These are phyloP conservation scores for Rhodosporidiobolus sp. DNA, from an alignment of 768 basidiomycete genomes.

Conservation along the genomic window DNA sequence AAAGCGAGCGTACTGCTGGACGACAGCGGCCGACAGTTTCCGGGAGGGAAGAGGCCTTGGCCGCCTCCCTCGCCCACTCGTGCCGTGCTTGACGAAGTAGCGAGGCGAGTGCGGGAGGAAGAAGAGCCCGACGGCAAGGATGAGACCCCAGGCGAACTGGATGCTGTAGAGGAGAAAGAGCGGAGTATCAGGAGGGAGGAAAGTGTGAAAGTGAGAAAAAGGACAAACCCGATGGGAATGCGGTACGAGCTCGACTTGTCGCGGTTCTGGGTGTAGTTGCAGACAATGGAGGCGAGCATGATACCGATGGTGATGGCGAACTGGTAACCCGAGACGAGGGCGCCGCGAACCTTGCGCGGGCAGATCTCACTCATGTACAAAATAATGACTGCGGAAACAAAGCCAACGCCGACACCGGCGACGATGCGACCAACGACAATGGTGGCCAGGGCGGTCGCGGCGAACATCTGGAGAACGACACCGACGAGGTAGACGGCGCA, in stretches of 20 bases:
- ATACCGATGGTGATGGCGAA: conserved; percentile 68
- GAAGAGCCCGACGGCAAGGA: conserved; percentile 69
- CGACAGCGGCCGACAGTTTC: too few relatives aligned
- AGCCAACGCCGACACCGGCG: conserved; percentile 75
- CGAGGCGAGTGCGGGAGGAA: conserved; percentile 52
- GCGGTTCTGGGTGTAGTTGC: conserved; percentile 62
- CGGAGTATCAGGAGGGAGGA: conserved; percentile 56
- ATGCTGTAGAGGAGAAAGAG: conserved; percentile 52
- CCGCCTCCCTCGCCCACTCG: too few relatives aligned
- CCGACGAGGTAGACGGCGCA: conserved; percentile 62
- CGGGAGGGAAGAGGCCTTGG: too few relatives aligned
- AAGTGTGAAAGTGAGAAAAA: conserved; percentile 62
- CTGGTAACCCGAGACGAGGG: conserved; percentile 57
- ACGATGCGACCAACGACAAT: conserved; percentile 61
- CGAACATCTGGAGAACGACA: conserved; percentile 59
- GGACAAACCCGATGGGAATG: conserved; percentile 63
- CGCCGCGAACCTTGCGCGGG: conserved; percentile 72
- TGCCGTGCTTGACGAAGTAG: conserved; percentile 68
- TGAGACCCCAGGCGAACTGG: conserved; percentile 60
- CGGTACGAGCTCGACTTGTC: conserved; percentile 41
- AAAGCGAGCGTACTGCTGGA: too few relatives aligned
- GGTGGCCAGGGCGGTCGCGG: conserved; percentile 46
- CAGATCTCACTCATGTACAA: conserved; percentile 55
- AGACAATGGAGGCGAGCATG: conserved; percentile 55
- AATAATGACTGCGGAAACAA: conserved; percentile 64